phyloP scores from a whole-genome alignment of 345 rosid genomes.

The Xanthoceras sorbifolium region DNA sequence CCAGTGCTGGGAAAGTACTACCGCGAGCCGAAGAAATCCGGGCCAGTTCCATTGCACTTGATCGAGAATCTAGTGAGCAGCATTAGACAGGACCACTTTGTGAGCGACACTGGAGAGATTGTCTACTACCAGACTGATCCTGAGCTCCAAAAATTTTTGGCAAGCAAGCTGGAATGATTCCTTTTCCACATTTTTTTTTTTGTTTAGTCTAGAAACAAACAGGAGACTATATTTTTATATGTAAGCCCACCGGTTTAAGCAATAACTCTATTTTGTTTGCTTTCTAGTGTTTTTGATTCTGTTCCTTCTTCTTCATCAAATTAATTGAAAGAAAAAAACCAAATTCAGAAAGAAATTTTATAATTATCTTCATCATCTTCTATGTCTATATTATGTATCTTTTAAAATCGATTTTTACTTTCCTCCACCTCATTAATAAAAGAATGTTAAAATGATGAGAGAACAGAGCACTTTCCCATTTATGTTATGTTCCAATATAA shows the following conservation, averaged over 20 bases:
- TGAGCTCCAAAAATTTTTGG: conserved; percentile 22
- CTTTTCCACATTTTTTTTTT: not conserved
- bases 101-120: conserved; percentile 70
- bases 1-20: conserved; percentile 80
- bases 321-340: not conserved
- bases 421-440: not conserved
- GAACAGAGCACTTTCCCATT: not conserved
- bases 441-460: no score
- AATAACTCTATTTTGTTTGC: not conserved
- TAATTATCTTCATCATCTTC: not conserved
- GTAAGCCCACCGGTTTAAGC: not conserved
- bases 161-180: conserved; percentile 30
- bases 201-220: not conserved
- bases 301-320: not conserved
- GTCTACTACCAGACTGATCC: conserved; percentile 71
- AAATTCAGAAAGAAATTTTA: not conserved
- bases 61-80: conserved; percentile 54
- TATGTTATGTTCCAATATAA: no score
- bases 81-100: conserved; percentile 69
- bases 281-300: not conserved
- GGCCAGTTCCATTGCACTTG: conserved; percentile 65
- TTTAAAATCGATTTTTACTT: no score
- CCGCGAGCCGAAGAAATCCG: conserved; percentile 72
- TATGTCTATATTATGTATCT: not conserved
- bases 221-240: not conserved